These are phyloP conservation scores for Daldinia caldariorum DNA, from an alignment of 495 filamentous ascomycete species.

Conservation along the genomic window DNA sequence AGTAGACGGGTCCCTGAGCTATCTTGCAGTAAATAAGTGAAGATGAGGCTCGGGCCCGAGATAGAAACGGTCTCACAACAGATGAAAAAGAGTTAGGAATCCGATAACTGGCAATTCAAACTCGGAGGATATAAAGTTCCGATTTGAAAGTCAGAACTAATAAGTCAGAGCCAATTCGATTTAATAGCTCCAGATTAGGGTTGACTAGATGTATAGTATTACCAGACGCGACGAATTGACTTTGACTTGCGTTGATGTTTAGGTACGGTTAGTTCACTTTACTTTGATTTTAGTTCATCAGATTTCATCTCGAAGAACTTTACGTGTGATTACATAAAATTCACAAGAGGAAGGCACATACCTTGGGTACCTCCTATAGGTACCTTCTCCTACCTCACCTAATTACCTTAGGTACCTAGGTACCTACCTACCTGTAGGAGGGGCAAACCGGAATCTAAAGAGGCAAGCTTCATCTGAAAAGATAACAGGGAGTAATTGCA, in stretches of 20 bases:
- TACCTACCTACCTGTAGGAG: neutral
- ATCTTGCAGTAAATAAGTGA: constrained; percentile 37
- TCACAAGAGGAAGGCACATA: neutral
- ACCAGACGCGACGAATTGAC: neutral
- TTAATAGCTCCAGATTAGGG: constrained; percentile 9
- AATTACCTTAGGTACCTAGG: no score
- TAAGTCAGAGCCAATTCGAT: neutral
- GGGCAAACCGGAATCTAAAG: neutral
- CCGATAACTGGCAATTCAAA: constrained; percentile 35
- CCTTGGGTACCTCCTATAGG: no score
- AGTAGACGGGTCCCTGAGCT: constrained; percentile 41
- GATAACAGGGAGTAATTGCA: no score
- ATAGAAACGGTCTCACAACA: constrained; percentile 32
- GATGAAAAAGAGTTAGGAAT: constrained; percentile 22
- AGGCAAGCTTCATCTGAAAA: no score
- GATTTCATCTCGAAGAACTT: neutral
- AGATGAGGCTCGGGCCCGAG: constrained; percentile 43
- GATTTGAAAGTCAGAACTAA: constrained; percentile 18
- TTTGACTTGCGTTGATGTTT: neutral
- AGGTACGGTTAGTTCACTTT: constrained; percentile 1
- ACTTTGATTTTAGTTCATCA: neutral
- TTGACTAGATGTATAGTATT: neutral
- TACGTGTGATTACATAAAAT: constrained; percentile 6
- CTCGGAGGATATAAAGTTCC: constrained; percentile 18
- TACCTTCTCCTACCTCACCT: no score